phyloP scores from a whole-genome alignment of 257 asterid species.

The Penstemon newberryi region DNA sequence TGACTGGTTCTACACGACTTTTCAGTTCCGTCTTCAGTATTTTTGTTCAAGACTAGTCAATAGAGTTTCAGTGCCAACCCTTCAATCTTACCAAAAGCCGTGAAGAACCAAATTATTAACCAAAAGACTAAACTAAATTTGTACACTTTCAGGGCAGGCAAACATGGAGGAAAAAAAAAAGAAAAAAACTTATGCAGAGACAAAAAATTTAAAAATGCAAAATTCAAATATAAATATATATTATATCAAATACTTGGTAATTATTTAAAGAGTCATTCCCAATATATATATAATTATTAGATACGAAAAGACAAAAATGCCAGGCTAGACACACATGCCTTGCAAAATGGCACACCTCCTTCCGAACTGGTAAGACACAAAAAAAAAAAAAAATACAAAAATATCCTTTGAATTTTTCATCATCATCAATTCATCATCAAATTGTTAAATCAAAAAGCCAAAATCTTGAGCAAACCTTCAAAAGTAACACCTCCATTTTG shows the following conservation, averaged over 20 bases:
- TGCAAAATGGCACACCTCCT: constrained; percentile 8
- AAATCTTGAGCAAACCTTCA: constrained; percentile 64
- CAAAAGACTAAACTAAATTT: too few relatives aligned
- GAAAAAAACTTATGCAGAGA: too few relatives aligned
- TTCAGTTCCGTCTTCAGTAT: background rate
- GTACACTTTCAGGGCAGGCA: background rate
- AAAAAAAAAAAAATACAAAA: background rate
- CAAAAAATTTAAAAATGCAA: background rate
- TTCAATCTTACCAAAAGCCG: constrained; percentile 16
- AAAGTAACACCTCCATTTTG: constrained; percentile 64
- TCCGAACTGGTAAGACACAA: background rate
- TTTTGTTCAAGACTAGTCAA: background rate
- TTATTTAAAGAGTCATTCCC: background rate
- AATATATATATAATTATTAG: background rate
- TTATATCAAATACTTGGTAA: background rate
- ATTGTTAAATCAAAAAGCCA: constrained; percentile 38
- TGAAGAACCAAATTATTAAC: background rate
- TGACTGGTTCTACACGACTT: too few relatives aligned
- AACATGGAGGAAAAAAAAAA: too few relatives aligned
- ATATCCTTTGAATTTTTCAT: background rate
- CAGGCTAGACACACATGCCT: background rate
- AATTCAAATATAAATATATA: background rate
- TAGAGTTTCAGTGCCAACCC: background rate
- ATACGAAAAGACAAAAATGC: background rate
- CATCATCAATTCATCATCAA: constrained; percentile 9